A percentile compares a stretch with the other conserved stretches of the same genome.
These are phyloP conservation scores for Trematosphaeria pertusa DNA, from an alignment of 2,329 filamentous ascomycete species.

Conservation along the genomic window DNA sequence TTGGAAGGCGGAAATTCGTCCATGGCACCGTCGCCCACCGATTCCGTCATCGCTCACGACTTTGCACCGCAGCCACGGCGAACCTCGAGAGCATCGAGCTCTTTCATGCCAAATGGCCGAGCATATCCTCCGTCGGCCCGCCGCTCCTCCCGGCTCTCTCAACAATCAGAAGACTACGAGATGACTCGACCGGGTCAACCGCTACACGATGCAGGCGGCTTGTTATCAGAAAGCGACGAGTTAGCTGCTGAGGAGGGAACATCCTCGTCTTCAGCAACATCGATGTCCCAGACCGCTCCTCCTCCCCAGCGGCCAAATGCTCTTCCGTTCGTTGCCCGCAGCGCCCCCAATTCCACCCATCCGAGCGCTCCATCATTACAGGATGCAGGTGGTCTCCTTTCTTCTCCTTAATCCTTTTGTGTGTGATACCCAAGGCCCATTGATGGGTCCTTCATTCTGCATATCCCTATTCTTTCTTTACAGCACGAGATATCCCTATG, in stretches of 20 bases:
- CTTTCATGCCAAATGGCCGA: slow-evolving; percentile 29
- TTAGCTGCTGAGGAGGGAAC: slow-evolving; percentile 21
- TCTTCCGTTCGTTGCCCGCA: slow-evolving; percentile 26
- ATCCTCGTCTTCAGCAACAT: slow-evolving; percentile 19
- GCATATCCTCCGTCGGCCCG: slow-evolving; percentile 32
- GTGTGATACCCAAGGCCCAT: slow-evolving; percentile 43
- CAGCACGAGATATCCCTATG: slow-evolving; percentile 27
- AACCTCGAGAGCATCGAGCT: slow-evolving; percentile 40
- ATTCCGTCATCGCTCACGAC: slow-evolving; percentile 50
- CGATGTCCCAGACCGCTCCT: slow-evolving; percentile 21
- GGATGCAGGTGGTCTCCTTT: slow-evolving; percentile 43
- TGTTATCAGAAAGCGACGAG: slow-evolving; percentile 35
- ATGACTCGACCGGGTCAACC: slow-evolving; percentile 31
- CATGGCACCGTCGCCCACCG: slow-evolving; percentile 38
- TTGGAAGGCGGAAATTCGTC: slow-evolving; percentile 61
- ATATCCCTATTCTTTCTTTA: slow-evolving; percentile 24
- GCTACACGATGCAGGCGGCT: slow-evolving; percentile 33
- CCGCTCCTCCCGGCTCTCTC: slow-evolving; percentile 41
- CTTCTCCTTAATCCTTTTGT: slow-evolving; percentile 22
- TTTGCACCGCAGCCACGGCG: slow-evolving; percentile 47
- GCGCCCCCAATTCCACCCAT: slow-evolving; percentile 28
- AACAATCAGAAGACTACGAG: slow-evolving; percentile 44
- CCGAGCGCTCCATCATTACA: slow-evolving; percentile 35
- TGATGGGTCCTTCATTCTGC: slow-evolving; percentile 23
- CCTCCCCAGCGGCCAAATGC: slow-evolving; percentile 16